phyloP scores from a whole-genome alignment of 331 rosid species.

The Ulmus americana region DNA sequence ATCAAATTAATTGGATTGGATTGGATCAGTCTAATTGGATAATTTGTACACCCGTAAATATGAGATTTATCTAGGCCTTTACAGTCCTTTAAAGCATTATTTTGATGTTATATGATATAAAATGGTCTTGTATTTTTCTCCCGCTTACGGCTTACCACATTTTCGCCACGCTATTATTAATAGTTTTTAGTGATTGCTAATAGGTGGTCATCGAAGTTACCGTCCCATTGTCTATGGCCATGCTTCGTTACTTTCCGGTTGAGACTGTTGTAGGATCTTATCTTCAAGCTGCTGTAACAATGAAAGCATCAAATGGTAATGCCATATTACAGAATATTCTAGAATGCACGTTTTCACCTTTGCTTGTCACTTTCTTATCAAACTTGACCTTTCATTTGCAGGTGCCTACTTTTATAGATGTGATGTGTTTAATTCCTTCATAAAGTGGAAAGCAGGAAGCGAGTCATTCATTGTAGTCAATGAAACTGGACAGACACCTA shows the following conservation, averaged over 20 bases:
- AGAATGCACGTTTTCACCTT: constrained; percentile 14
- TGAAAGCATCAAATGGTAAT: constrained; percentile 80
- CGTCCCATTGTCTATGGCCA: constrained; percentile 62
- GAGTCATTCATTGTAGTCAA: constrained; percentile 69
- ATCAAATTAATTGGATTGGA: no score
- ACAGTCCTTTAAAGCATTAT: no score
- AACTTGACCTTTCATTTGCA: constrained; percentile 36
- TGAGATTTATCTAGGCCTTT: no score
- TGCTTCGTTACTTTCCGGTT: constrained; percentile 73
- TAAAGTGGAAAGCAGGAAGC: constrained; percentile 77
- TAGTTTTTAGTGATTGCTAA: constrained; percentile 8
- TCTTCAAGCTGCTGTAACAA: constrained; percentile 81
- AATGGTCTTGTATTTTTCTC: not conserved
- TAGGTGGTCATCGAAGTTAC: constrained; percentile 83
- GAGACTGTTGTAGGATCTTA: constrained; percentile 87
- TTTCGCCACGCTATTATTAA: not conserved
- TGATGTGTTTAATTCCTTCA: constrained; percentile 63
- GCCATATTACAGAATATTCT: constrained; percentile 16
- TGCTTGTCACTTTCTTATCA: constrained; percentile 25
- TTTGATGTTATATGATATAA: no score
- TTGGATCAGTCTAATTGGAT: no score
- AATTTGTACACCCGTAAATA: no score
- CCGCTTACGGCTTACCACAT: not conserved
- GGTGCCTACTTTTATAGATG: constrained; percentile 78
- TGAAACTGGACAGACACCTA: constrained; percentile 44